Base-by-base conservation (phyloP, 2,329 filamentous ascomycete species). In the Tolypocladium inflatum region DNA sequence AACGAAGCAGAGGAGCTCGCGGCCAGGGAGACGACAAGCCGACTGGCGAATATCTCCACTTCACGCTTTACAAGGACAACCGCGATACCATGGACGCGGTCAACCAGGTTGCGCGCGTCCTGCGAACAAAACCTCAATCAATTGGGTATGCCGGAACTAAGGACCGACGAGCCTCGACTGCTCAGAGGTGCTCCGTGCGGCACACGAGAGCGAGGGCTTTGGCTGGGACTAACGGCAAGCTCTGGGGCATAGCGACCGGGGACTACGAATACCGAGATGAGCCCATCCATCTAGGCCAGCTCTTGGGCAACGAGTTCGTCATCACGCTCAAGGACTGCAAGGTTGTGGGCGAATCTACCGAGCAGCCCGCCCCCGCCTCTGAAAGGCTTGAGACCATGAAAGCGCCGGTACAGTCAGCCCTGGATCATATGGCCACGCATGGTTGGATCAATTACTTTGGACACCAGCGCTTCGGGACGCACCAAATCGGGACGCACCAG, bases 361-460 rank as follows among this genome's bases (percentile, higher is more conserved):
- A 63, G 19, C 63, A 65, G 30, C 45, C 67, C 0, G 58, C 70
- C 8, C 45, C 67, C 0, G 58, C 70, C 8, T 43, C 62, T 6
- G 67, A 72, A 33, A 67, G 66, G 38, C 63, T 74, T 10, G 64
- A 68, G 19, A 63, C 64, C 39, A 62, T 76, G 51, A 66, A 63
- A 57, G 57, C 63, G 33, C 69, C 80, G 42, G 77, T 85, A 11
- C 78, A 78, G 58, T 71, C 79, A 17, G 80, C 90, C 1, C 76
- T 96, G 55, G 76, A 81, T 48, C 83, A 87, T 62, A 83, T 97
- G 63, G 78, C 81, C 57, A 75, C 84, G 50, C 81, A 87, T 51
- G 94, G 94, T 3, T 99, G 95, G 78, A 86, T 99, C 73, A 99
- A 99, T 74, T 99, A 97, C 76, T 99, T 92, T 68, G 94, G 94